Percentiles rank a stretch among this genome's conserved stretches.
Conservation (phyloP, 371 early-diverging fungal species). For the Chytridium lagenaria region DNA sequence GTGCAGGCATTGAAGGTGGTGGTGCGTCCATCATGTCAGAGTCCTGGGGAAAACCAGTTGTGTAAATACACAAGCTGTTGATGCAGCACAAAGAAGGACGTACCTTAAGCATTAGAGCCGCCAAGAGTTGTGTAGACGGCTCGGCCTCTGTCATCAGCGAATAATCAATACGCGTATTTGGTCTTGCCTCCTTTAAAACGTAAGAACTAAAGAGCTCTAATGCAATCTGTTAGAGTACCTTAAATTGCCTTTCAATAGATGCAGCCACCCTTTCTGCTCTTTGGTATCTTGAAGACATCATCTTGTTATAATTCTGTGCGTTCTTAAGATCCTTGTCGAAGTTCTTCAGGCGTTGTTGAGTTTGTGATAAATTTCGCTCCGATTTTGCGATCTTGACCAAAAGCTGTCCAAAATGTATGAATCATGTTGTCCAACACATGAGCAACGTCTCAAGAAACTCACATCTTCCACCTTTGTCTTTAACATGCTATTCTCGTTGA, state of each 20-base stretch:
- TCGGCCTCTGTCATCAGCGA: slow-evolving; percentile 40
- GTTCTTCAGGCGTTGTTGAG: background rate
- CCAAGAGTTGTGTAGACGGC: slow-evolving; percentile 53
- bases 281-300: slow-evolving; percentile 12
- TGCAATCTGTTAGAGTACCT: slow-evolving; percentile 26
- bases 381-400: slow-evolving; percentile 23
- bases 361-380: slow-evolving; percentile 20
- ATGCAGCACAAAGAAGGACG: too few species aligned
- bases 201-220: background rate
- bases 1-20: too few species aligned
- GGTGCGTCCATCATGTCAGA: background rate
- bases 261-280: slow-evolving; percentile 50
- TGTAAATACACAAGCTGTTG: background rate
- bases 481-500: slow-evolving; percentile 46
- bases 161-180: slow-evolving; percentile 54
- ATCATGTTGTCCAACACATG: background rate
- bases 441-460: background rate
- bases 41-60: background rate
- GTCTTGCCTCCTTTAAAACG: slow-evolving; percentile 48
- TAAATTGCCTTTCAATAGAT: slow-evolving; percentile 51
- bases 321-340: slow-evolving; percentile 24
- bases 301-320: slow-evolving; percentile 24
- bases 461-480: slow-evolving; percentile 41
- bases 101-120: slow-evolving; percentile 40
- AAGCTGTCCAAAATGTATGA: slow-evolving; percentile 20